Evolutionary conservation across 805 yeast genomes (phyloP).

Genomic region (Saturnispora kantuleensis): DNA sequence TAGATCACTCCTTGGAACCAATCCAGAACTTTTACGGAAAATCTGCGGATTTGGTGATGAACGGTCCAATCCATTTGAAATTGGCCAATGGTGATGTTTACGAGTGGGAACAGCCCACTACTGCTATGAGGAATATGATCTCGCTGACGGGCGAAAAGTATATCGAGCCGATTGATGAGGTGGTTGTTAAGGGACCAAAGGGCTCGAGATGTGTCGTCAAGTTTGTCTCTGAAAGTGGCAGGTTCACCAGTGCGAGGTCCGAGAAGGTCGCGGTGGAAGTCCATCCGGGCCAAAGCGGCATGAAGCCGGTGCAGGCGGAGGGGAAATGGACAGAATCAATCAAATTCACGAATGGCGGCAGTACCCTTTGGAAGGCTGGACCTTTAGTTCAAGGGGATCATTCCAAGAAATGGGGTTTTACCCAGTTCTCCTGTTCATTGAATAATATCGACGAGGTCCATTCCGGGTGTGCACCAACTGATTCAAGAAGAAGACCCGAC

Average conservation of each 20-base stretch:
- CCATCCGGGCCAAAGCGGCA: no score
- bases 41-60: conserved; percentile 70
- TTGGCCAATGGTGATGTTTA: conserved; percentile 44
- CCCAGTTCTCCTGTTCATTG: conserved; percentile 69
- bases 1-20: conserved; percentile 58
- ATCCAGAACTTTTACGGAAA: conserved; percentile 94
- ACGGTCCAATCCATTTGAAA: conserved; percentile 54
- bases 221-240: conserved; percentile 64
- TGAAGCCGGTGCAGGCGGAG: conserved; percentile 18
- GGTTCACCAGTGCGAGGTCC: conserved; percentile 70
- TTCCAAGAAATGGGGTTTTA: conserved; percentile 71
- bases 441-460: conserved; percentile 74
- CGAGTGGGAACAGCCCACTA: conserved; percentile 75
- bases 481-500: conserved; percentile 86
- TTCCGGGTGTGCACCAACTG: conserved; percentile 68
- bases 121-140: conserved; percentile 73
- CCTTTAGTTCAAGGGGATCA: conserved; percentile 43
- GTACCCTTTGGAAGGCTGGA: conserved; percentile 63
- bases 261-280: no score
- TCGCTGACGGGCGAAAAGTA: conserved; percentile 80
- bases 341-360: conserved; percentile 30
- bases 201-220: conserved; percentile 63
- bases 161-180: conserved; percentile 69
- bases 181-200: conserved; percentile 56
- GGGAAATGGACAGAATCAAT: conserved; percentile 85